Base-by-base conservation (phyloP, 768 basidiomycete species). In the Lactarius deliciosus region DNA sequence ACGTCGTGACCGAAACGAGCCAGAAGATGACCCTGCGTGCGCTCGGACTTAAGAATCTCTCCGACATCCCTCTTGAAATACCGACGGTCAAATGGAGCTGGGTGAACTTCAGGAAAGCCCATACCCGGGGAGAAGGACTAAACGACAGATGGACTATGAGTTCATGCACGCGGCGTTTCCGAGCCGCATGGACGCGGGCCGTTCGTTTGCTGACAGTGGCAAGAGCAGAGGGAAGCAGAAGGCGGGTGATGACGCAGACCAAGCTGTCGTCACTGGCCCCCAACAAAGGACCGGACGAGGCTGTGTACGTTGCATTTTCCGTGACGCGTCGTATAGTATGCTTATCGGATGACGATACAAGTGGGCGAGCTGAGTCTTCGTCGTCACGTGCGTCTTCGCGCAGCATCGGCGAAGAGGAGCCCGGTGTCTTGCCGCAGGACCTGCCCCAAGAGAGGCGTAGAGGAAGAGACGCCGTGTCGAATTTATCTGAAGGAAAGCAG, bases 1-100 rank as follows among this genome's bases (percentile, higher is more conserved):
- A 91, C 71, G 86, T 93, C 61, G 79, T 92, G 38, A 85, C 85
- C 8, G 85, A 85, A 60, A 68, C 47, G 60, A 62, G 40, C 60
- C 65, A 62, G 54, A 41, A 16, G 64, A 78, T 18, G 76, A 80
- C 50, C 6, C 75, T 80, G 3, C 69, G 61, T 18, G 75, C 80
- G 1, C 76, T 88, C 3, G 84, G 84, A 1, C 71, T 88, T 25
- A 84, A 80, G 70, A 75, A 66, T 6, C 74, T 87, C 18, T 75
- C 74, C 8, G 82, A 89, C 5, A 86, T 92, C 54, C 89, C 90
- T 5, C 73, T 50, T 2, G 30, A 50, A 20, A 67, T 70, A 5
- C 65, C 60, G 28, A 68, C 60, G 18, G 66, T 64, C 22, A 55
- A 60, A 4, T 65, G 71, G 64, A 64, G 28, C 20, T 71, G 70